Evolutionary conservation across 768 basidiomycete species (phyloP), one percentile per base, ranked within the genome.

Genomic region (Tremella fuciformis): DNA sequence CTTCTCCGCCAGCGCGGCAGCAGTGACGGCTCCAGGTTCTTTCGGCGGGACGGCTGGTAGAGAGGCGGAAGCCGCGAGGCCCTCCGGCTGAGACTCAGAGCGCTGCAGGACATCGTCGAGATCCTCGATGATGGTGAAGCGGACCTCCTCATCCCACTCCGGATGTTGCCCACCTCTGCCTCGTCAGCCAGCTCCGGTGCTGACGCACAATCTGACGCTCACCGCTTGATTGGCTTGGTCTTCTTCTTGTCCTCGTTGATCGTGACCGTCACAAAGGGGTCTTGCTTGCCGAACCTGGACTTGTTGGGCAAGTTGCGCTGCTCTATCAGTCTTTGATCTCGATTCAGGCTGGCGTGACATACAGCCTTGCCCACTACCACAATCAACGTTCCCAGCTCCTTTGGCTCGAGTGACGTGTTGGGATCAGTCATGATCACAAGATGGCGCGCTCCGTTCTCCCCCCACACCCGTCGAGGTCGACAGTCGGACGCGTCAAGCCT

Each of bases 361-460:
- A 94, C 93, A 3, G 88, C 91, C 77, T 92, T 90, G 65, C 93
- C 83, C 16, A 93, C 83, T 42, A 93, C 88, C 29, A 91, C 82
- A 57, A 91, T 83, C 53, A 94, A 81, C 8, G 89, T 93, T 15
- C 91, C 91, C 25, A 92, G 88, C 79, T 89, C 83, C 63, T 79
- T 78, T 1, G 65, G 60, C 25, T 70, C 66, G 42, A 46, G 42
- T 8, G 42, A 46, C 6, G 42, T 46, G 11, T 34, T 34, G 29
- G 29, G 29, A 15, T 46, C 42, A 8, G 42, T 22, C 42, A 46
- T 46, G 22, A 46, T 46, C 7, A 18, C 42, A 34, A 34, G 29
- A 4, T 34, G 42, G 6, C 22, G n/a, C 42, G n/a, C 39, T 46
- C 42, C 22, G 6, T 6, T 6, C 42, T 15, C 22, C n/a, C 15